Base-by-base conservation (phyloP, 2,329 filamentous ascomycete genomes). In the Beauveria pseudobassiana region DNA sequence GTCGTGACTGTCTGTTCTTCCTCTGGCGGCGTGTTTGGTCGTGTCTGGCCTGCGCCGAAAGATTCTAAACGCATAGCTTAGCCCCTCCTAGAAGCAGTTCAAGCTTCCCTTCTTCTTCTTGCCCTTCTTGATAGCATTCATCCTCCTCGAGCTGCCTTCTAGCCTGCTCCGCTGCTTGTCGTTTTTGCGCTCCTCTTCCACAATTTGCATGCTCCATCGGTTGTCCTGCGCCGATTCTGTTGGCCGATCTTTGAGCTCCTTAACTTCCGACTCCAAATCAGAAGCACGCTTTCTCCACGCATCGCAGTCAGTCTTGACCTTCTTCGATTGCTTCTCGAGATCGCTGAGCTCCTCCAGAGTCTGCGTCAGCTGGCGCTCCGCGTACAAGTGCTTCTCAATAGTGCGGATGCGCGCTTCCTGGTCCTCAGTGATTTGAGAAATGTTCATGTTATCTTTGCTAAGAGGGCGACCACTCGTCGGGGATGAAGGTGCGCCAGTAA, bases 31-130 rank as follows among this genome's bases (percentile, higher is more conserved):
- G 34, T 38, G 22, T 51, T 43, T 20, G 42, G 12, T 40, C 6
- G 34, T 20, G 6, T 49, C 45, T 8, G 56, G 48, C 53, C 42
- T 46, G 34, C 53, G 52, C 48, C 38, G 61, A 51, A 58, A 62
- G 2, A 55, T 38, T 16, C 30, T 61, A 60, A 52, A 63, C 54
- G 66, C 60, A 63, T 67, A 65, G 65, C 65, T 65, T 57, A 68
- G 65, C 67, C 69, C 64, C 69, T 60, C 64, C 76, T 91, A 97
- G 81, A 99, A 99, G 83, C 95, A 99, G 80, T 97, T 98, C 76
- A 99, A 83, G 67, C 89, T 93, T 70, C 89, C 87, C 84, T 96
- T 96, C 85, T 96, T 93, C 83, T 93, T 96, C 81, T 96, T 95
- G 79, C 90, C 88, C 71, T 83, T 86, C 76, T 88, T 93, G 74